These are phyloP conservation scores for Triticum urartu DNA, from an alignment of 176 grass and related monocot genomes.

Conservation along the genomic window DNA sequence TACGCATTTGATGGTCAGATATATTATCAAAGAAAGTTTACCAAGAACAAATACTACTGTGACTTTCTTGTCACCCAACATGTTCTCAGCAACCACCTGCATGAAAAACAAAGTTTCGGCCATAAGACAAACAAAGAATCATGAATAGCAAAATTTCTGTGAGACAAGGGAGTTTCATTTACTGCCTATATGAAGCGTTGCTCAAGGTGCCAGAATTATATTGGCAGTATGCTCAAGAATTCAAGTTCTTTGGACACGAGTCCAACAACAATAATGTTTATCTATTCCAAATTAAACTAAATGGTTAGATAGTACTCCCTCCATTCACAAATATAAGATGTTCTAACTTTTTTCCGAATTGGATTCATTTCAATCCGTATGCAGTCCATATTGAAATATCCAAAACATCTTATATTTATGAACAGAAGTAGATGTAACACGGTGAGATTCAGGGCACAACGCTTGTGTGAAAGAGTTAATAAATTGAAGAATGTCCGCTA, in stretches of 20 bases:
- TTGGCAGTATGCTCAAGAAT: not conserved
- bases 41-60: slow-evolving; percentile 83
- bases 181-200: not conserved
- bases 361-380: no score
- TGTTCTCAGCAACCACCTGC: slow-evolving; percentile 51
- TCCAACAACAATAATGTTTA: not conserved
- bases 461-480: not conserved
- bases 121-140: not conserved
- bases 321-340: no score
- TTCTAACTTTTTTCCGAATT: no score
- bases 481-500: not conserved
- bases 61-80: slow-evolving; percentile 72
- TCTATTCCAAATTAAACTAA: not conserved
- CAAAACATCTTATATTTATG: no score
- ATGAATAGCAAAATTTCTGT: not conserved
- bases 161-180: not conserved
- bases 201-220: not conserved
- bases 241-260: not conserved
- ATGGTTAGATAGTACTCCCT: no score
- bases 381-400: no score
- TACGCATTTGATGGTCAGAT: not conserved
- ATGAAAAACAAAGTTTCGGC: slow-evolving; percentile 13
- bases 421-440: not conserved
- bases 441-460: not conserved
- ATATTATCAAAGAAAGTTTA: slow-evolving; percentile 24